Conservation (phyloP, 768 basidiomycete species). For the Mrakia blollopis region DNA sequence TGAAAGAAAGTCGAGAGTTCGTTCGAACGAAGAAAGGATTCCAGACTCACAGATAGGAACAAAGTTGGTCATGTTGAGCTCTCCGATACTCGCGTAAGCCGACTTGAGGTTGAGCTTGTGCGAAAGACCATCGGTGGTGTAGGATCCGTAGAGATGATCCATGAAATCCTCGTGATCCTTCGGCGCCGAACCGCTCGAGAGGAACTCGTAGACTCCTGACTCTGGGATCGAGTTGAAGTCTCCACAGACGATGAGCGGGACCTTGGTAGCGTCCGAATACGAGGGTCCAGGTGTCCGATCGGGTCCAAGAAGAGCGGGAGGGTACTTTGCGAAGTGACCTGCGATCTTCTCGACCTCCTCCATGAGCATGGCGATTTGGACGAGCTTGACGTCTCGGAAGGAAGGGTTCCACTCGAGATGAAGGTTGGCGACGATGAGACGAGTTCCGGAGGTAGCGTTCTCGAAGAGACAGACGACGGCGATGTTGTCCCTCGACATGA, state of each 20-base stretch:
- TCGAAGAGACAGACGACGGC: constrained; percentile 83
- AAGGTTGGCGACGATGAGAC: constrained; percentile 80
- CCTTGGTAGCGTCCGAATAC: constrained; percentile 79
- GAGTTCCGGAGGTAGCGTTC: constrained; percentile 75
- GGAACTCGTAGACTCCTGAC: constrained; percentile 87
- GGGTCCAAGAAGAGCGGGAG: constrained; percentile 48
- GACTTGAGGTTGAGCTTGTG: constrained; percentile 79
- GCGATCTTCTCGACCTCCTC: constrained; percentile 91
- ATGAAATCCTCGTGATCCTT: constrained; percentile 86
- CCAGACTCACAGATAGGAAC: constrained; percentile 59
- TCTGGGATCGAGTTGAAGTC: constrained; percentile 88
- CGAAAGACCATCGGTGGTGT: constrained; percentile 79
- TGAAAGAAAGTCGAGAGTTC: not conserved
- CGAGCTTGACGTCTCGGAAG: constrained; percentile 93
- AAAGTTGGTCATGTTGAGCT: constrained; percentile 77
- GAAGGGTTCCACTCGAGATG: constrained; percentile 92
- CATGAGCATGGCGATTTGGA: constrained; percentile 84
- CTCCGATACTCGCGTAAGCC: constrained; percentile 63
- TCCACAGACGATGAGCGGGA: constrained; percentile 85
- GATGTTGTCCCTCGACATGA: constrained; percentile 89
- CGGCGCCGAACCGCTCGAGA: constrained; percentile 61
- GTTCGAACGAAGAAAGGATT: too few relatives aligned
- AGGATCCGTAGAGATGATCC: constrained; percentile 81
- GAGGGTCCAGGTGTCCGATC: constrained; percentile 46
- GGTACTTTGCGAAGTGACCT: constrained; percentile 74